A percentile compares a stretch with the other conserved stretches of the same genome.
phyloP scores from a whole-genome alignment of 140 eudicot species.

The Stevia rebaudiana region DNA sequence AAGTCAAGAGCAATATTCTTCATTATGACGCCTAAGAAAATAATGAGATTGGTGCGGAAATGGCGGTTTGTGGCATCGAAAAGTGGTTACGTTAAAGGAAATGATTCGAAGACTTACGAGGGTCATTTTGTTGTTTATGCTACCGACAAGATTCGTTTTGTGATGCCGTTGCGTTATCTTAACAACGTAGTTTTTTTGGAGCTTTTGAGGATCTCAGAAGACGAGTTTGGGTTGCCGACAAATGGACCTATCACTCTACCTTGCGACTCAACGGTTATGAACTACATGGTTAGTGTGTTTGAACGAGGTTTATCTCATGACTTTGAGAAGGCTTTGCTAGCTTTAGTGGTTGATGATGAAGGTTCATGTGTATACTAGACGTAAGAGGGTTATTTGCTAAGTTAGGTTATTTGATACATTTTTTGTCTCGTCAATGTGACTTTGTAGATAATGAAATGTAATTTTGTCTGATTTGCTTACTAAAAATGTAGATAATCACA shows the following conservation, averaged over 20 bases:
- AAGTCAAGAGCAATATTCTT: background rate
- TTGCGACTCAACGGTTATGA: constrained; percentile 38
- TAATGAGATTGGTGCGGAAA: constrained; percentile 29
- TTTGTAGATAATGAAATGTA: background rate
- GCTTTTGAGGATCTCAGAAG: constrained; percentile 48
- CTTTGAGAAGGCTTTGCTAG: constrained; percentile 30
- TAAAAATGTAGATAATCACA: background rate
- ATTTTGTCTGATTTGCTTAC: background rate
- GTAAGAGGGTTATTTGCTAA: background rate
- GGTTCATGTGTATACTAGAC: constrained; percentile 15
- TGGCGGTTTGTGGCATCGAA: constrained; percentile 25
- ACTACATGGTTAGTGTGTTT: constrained; percentile 29
- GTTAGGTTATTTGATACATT: background rate
- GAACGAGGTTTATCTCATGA: constrained; percentile 33
- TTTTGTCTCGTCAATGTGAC: background rate
- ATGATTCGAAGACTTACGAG: constrained; percentile 20
- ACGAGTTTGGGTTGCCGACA: constrained; percentile 42
- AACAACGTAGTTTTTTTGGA: constrained; percentile 32
- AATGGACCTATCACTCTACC: constrained; percentile 48
- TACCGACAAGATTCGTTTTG: constrained; percentile 42
- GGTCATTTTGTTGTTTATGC: constrained; percentile 60
- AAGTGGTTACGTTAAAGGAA: background rate
- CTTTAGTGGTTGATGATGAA: constrained; percentile 17
- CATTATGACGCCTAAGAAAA: constrained; percentile 23
- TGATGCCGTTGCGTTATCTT: constrained; percentile 38